Percentiles rank a stretch among this genome's conserved stretches.
Conservation (phyloP, 1,284 basidiomycete genomes). For the Mycena citricolor region DNA sequence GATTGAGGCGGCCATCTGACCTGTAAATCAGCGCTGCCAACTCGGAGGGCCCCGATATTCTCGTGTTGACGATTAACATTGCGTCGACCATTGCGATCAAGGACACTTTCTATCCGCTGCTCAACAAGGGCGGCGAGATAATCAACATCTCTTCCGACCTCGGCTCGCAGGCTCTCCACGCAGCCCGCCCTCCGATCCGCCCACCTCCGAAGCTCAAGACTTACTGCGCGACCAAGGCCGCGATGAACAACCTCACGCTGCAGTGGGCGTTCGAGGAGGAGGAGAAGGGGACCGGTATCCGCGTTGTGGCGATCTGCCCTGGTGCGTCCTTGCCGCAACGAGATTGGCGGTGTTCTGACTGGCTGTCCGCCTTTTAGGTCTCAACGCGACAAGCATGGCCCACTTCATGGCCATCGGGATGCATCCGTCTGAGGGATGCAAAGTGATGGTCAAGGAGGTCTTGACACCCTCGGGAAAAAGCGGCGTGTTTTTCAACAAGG, state of each 20-base stretch:
- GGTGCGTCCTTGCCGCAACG: neutral
- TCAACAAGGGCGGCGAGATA: neutral
- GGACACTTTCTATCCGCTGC: neutral
- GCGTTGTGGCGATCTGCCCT: constrained; percentile 2
- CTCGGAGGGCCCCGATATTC: neutral
- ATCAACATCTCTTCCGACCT: constrained; percentile 3
- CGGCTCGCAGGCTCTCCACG: neutral
- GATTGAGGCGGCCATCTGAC: neutral
- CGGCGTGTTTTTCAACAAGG: constrained; percentile 6
- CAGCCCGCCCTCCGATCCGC: neutral
- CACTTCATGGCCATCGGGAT: neutral
- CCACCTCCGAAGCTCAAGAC: neutral
- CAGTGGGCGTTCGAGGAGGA: constrained; percentile 1
- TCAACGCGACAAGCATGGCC: constrained; percentile 1
- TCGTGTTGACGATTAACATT: constrained; percentile 2
- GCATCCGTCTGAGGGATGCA: neutral
- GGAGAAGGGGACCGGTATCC: neutral
- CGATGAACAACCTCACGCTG: constrained; percentile 2
- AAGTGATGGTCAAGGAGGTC: constrained; percentile 2
- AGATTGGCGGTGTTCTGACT: neutral
- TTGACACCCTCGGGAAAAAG: constrained; percentile 35
- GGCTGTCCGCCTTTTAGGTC: neutral
- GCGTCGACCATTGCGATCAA: neutral
- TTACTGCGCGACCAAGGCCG: constrained; percentile 1
- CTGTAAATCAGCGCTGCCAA: neutral